Conservation (phyloP, 495 filamentous ascomycete species). For the Entonaema liquescens region DNA sequence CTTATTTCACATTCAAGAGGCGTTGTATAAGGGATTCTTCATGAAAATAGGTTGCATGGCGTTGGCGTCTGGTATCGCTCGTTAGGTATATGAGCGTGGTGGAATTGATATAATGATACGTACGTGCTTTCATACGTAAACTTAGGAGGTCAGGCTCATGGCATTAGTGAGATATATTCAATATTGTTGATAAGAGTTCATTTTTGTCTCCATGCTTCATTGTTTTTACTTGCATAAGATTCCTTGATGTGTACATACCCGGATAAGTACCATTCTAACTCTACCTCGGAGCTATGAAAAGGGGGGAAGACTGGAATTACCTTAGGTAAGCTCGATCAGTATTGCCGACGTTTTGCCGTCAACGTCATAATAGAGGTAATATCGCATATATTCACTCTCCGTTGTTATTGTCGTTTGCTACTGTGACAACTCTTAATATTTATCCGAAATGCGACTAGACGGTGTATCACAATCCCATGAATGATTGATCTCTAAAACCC, state of each 20-base stretch:
- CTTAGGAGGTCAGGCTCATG: background rate
- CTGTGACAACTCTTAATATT: background rate
- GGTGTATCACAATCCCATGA: background rate
- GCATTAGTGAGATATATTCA: conserved; percentile 1
- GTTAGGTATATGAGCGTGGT: background rate
- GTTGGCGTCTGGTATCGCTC: conserved; percentile 1
- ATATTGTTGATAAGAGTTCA: background rate
- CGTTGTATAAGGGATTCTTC: background rate
- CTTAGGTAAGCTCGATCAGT: conserved; percentile 9
- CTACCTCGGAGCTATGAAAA: conserved; percentile 1
- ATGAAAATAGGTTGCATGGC: conserved; percentile 4
- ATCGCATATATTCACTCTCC: background rate
- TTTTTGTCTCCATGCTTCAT: background rate
- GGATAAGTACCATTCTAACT: too few species aligned
- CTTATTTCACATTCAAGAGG: background rate
- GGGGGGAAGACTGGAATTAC: conserved; percentile 7
- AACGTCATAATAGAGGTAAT: conserved; percentile 1
- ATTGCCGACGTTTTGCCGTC: conserved; percentile 20
- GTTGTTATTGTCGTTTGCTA: background rate
- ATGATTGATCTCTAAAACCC: background rate
- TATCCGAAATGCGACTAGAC: background rate
- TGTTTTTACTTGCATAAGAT: too few species aligned
- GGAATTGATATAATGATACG: background rate
- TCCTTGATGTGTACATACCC: too few species aligned
- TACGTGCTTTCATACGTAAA: background rate